Base-by-base conservation (phyloP, 129 eudicot genomes). In the Saposhnikovia divaricata region DNA sequence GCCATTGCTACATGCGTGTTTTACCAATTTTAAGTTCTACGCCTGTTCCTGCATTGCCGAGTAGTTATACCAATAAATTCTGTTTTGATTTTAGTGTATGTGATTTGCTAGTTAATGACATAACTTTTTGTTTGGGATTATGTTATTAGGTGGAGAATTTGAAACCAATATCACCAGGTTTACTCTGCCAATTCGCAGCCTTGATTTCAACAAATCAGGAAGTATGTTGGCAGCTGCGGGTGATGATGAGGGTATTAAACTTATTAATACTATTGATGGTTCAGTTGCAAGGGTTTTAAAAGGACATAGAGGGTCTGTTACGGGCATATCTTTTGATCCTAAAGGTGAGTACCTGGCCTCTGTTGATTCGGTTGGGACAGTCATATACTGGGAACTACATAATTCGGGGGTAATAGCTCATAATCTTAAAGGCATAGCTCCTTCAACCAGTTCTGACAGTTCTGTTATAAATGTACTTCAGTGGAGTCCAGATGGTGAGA, bases 401-500 rank as follows among this genome's bases (percentile, higher is more conserved):
- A 61, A 61, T 73, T 85, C 97, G 44, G 99, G 99, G 63, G 81
- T 73, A 78, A 82, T 84, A 39, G 34, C 88, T 68, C 97, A 96
- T 79, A 92, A 87, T 39, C 91, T 96, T 34, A 89, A 87, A 81
- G 88, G 87, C 66, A 75, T 92, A 38, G 91, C 99, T 76, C 97
- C 96, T 78, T 84, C 80, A 69, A 86, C 88, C 77, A 82, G 87
- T 37, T 77, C 88, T 18, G 92, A 90, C 83, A 77, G 72, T 80
- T 88, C 99, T 19, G 68, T 87, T 45, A 38, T 80, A 81, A 87
- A 89, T 77, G 87, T 91, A 80, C 79, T 96, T 81, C 82, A 84
- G 53, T 96, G 99, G 99, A 92, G 98, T 80, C 98, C 99, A 19
- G 99, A 96, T 85, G 99, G 99, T 72, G 98, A 96, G 78, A 82